These are phyloP conservation scores for Xanthoconium stramineum DNA, from an alignment of 768 basidiomycete species.

Conservation along the genomic window DNA sequence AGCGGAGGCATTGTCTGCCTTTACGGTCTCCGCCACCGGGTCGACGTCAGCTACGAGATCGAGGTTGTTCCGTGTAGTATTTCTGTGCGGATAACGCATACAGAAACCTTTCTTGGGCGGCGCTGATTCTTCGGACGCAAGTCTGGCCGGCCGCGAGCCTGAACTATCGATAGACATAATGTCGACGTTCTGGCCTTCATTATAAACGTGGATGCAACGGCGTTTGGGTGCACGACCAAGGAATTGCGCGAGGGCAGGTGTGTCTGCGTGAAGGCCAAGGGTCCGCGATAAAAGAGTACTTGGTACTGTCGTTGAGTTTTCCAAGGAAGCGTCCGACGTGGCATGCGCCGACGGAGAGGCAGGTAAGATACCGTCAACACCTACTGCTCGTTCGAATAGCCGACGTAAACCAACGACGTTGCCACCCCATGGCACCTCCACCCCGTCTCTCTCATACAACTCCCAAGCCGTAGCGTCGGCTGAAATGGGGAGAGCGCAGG, in stretches of 20 bases:
- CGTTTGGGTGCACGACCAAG: constrained; percentile 43
- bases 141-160: background rate
- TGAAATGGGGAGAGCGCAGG: constrained; percentile 39
- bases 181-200: constrained; percentile 34
- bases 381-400: constrained; percentile 51
- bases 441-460: constrained; percentile 37
- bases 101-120: constrained; percentile 27
- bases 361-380: constrained; percentile 27
- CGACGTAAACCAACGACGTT: constrained; percentile 44
- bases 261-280: constrained; percentile 49
- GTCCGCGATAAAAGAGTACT: constrained; percentile 45
- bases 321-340: background rate
- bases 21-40: background rate
- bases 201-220: constrained; percentile 38
- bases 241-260: constrained; percentile 49
- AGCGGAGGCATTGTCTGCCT: background rate
- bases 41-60: constrained; percentile 27
- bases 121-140: background rate
- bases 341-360: constrained; percentile 1
- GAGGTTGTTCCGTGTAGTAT: constrained; percentile 36
- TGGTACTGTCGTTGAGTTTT: constrained; percentile 13
- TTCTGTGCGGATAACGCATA: constrained; percentile 41
- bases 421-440: constrained; percentile 31
- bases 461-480: constrained; percentile 33
- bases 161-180: constrained; percentile 24